Base-by-base conservation (phyloP, 176 grass and related monocot species). In the Secale cereale region DNA sequence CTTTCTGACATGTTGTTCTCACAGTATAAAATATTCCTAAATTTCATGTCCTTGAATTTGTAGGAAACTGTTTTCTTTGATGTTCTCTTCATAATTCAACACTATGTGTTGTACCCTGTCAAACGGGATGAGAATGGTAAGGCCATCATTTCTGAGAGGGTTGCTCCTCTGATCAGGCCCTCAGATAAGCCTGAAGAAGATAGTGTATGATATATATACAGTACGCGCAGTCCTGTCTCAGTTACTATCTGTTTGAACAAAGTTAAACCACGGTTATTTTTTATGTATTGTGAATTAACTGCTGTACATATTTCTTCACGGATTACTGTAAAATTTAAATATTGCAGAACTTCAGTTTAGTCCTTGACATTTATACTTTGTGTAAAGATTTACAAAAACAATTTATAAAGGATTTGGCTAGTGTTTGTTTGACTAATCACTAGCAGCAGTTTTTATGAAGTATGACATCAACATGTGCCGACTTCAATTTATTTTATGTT, bases 1-100 rank as follows among this genome's bases (percentile, higher is more conserved):
- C 19, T 65, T 85, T 63, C 40, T 78, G 8, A 28, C 54, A 7
- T 12, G 22, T 52, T 7, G 14, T 88, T 80, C n/a, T 56, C 16
- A 32, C 17, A 14, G 13, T 80, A 54, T 28, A 78, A 84, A 84
- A 27, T 19, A 7, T 56, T 80, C n/a, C 78, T 7, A 52, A 89
- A 52, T 90, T 48, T 19, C 43, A 73, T 86, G 63, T 86, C 10
- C 46, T 61, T 52, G 31, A 30, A 65, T 72, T 91, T 89, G 78
- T 87, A 98, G 96, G 96, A 98, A 85, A 77, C 78, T 10, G 89
- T 98, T 71, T 82, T 98, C 74, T 98, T 98, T 3, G 96, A 98
- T 67, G 25, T 94, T 66, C 8, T 98, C n/a, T 98, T 98, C 77
- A 95, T 98, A 87, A 74, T 95, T 74, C 96, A 98, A 80, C 93